Evolutionary conservation across 1,284 basidiomycete species (phyloP), one percentile per base, ranked within the genome.

Genomic region (Ceratobasidium sp.): DNA sequence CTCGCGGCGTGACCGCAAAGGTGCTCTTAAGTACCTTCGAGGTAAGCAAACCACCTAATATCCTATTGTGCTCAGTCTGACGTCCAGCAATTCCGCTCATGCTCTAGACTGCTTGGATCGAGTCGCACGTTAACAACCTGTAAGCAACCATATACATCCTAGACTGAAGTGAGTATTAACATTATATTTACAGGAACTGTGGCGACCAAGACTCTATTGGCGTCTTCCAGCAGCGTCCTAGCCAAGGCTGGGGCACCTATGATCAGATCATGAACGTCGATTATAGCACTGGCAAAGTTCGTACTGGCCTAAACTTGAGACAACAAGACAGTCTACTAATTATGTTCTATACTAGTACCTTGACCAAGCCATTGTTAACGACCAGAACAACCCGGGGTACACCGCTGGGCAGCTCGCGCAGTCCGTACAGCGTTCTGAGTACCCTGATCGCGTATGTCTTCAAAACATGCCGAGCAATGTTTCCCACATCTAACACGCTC

Each of bases 221-320:
- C 2, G 75, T 73, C 53, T 75, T 75, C 60, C 75, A 75, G 62
- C 75, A 75, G 44, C 75, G 75, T 31, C 75, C 75, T 1, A 72
- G 66, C 36, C 66, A 71, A 33, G 69, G 75, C 44, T 75, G 75
- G 75, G 75, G 75, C 31, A 73, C 51, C 62, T 57, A 51, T 44
- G 62, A 73, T 29, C 67, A 75, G 62, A 75, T 75, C 62, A 72
- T 72, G 75, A 57, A 75, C 47, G 45, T 73, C 8, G 50, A 57
- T 60, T 73, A 75, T 29, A 62, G 59, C 59, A 73, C 71, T 15
- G 22, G 22, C 59, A 73, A 73, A 47, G 57, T 73, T 29, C n/a
- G 31, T 24, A 36, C 3, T 27, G 4, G 9, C 29, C 29, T 36
- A 51, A 56, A 29, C 1, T 9, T 50, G 27, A 9, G 14, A 29